Percentiles rank a stretch among this genome's conserved stretches.
These are phyloP conservation scores for Dothideomycetes sp. DNA, from an alignment of 2,329 filamentous ascomycete genomes.

Conservation along the genomic window DNA sequence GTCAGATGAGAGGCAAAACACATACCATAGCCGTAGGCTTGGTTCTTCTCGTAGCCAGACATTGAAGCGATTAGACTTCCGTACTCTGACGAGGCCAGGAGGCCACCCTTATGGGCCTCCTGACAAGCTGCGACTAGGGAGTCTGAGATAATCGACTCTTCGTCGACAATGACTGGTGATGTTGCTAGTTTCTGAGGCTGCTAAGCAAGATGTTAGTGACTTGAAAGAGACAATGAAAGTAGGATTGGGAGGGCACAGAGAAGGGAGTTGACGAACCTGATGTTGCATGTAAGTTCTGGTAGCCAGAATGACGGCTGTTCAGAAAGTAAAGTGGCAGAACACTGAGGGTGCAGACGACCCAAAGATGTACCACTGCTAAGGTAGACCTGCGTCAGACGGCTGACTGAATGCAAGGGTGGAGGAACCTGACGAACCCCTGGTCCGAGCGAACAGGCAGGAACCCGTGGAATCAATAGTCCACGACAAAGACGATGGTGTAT, in stretches of 20 bases:
- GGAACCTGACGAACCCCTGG: constrained; percentile 11
- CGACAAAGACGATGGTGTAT: constrained; percentile 2
- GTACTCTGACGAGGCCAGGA: constrained; percentile 37
- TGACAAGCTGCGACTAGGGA: constrained; percentile 20
- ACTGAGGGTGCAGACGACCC: constrained; percentile 7
- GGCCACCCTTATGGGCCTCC: constrained; percentile 36
- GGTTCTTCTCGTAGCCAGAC: constrained; percentile 70
- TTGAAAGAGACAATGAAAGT: constrained; percentile 2
- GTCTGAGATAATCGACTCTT: constrained; percentile 22
- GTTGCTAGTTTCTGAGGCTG: constrained; percentile 7
- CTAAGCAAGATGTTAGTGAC: background rate
- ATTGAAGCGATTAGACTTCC: constrained; percentile 50
- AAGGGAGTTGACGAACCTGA: constrained; percentile 18
- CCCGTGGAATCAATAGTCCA: constrained; percentile 14
- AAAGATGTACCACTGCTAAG: constrained; percentile 22
- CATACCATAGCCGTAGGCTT: constrained; percentile 65
- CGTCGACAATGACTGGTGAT: constrained; percentile 21
- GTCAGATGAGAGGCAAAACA: constrained; percentile 20
- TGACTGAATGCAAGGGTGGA: constrained; percentile 8
- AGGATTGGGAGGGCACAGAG: constrained; percentile 1
- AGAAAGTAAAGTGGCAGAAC: constrained; percentile 7
- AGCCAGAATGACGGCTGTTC: constrained; percentile 18
- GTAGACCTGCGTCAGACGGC: constrained; percentile 9
- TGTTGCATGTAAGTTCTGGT: constrained; percentile 21
- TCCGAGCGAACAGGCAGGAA: constrained; percentile 19